A percentile compares a stretch with the other conserved stretches of the same genome.
Conservation (phyloP, 2,329 filamentous ascomycete genomes). For the Colletotrichum navitas region DNA sequence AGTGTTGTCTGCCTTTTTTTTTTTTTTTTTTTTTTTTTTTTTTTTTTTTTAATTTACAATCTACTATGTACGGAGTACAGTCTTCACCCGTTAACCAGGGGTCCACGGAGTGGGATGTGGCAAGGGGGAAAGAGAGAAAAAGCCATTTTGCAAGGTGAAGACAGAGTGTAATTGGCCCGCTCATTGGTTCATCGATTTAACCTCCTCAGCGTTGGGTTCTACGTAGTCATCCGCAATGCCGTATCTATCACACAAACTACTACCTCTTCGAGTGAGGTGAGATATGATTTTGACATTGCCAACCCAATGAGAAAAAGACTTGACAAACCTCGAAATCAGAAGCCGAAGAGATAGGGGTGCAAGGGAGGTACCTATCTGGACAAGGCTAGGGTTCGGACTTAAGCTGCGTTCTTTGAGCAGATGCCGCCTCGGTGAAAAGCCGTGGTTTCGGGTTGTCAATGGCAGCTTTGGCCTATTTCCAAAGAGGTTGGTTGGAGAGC, state of each 20-base stretch:
- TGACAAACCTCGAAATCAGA: background rate
- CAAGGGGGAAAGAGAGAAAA: background rate
- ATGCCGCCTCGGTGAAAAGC: constrained; percentile 33
- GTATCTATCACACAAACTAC: background rate
- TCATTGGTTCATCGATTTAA: constrained; percentile 7
- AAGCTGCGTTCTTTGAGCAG: constrained; percentile 13
- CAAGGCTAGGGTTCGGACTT: constrained; percentile 24
- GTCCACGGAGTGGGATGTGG: constrained; percentile 22
- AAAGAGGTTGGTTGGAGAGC: constrained; percentile 31
- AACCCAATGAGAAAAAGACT: background rate
- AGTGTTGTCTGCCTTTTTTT: constrained; percentile 29
- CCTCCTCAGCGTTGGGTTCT: background rate
- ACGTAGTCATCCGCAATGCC: background rate
- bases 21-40: background rate
- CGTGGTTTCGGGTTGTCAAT: constrained; percentile 35
- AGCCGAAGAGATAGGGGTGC: background rate
- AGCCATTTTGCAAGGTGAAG: background rate
- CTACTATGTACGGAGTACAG: too few species aligned
- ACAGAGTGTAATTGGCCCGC: constrained; percentile 2
- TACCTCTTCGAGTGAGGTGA: constrained; percentile 9
- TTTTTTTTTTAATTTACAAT: background rate
- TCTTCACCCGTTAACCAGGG: constrained; percentile 27
- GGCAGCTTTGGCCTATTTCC: constrained; percentile 28
- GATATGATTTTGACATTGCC: constrained; percentile 7
- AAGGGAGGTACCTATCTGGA: constrained; percentile 12